These are phyloP conservation scores for Picochlorum costavermella DNA, from an alignment of 139 green algal genomes.

Conservation along the genomic window DNA sequence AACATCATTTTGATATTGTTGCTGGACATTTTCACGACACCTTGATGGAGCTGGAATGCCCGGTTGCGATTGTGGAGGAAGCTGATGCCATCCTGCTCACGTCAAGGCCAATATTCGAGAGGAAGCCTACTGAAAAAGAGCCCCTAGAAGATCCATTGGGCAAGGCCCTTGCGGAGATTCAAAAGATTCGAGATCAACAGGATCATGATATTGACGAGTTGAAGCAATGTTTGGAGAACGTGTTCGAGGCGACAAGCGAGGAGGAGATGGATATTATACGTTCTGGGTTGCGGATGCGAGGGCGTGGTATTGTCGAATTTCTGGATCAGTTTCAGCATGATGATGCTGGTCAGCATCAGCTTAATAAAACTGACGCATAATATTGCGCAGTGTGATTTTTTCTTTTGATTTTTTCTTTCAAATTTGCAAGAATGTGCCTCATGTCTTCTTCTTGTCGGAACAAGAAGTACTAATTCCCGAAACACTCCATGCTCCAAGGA, in stretches of 20 bases:
- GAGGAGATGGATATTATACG: not conserved
- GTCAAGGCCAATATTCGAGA: slow-evolving; percentile 10
- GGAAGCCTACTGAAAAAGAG: not conserved
- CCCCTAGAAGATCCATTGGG: not conserved
- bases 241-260: not conserved
- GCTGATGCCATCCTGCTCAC: slow-evolving; percentile 2
- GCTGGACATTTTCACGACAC: slow-evolving; percentile 6
- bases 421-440: too few relatives aligned
- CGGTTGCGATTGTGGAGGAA: slow-evolving; percentile 1
- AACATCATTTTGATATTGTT: slow-evolving; percentile 11
- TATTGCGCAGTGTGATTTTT: not conserved
- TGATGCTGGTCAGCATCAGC: too few relatives aligned
- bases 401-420: not conserved
- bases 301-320: slow-evolving; percentile 5
- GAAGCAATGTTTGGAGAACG: not conserved
- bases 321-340: not conserved
- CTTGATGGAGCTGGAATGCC: not conserved
- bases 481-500: slow-evolving; percentile 12
- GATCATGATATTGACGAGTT: not conserved
- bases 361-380: not conserved
- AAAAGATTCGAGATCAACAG: not conserved
- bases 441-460: not conserved
- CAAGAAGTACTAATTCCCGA: not conserved
- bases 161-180: not conserved
- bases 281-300: not conserved